Base-by-base conservation (phyloP, 768 basidiomycete genomes). In the Boletus edulis region DNA sequence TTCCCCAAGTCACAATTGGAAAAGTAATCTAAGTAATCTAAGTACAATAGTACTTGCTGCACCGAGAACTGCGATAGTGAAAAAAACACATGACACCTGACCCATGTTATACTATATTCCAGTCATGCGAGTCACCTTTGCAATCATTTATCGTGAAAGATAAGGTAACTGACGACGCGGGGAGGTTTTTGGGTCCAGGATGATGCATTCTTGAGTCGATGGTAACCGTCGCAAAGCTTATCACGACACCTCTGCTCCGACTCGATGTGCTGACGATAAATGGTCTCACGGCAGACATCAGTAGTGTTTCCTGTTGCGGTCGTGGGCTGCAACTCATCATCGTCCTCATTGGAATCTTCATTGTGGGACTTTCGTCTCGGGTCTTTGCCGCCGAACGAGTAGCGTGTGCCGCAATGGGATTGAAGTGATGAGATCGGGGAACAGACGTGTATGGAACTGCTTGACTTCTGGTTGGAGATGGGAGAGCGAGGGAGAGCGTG, bases 251-350 rank as follows among this genome's bases (percentile, higher is more conserved):
- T 80, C 78, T 95, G 90, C 78, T 94, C 91, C 24, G 90, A 92
- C 79, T 94, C 91, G 76, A 94, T 94, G 74, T 91, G 89, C 77
- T 93, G 91, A 69, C 85, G 85, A 69, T 91, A 89, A 64, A 94
- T 90, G 52, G 90, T 89, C 78, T 94, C 91, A 68, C 91, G 89
- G 73, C 91, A 90, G 75, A 78, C 78, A 67, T 87, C 87, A 67
- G 81, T 79, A 57, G 71, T 75, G 62, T 69, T 74, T 57, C 78
- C 72, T 53, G 75, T 67, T 32, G 72, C 62, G 57, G 69, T 64
- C 20, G 72, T 69, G 44, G 84, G 84, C 68, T 83, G 81, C 77
- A 87, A 89, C 61, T 90, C 88, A 55, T 87, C 90, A 53, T 86
- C 85, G 13, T 81, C 80, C 46, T 89, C 87, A 63, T 89, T 86